These are phyloP conservation scores for Ambrosia trifida DNA, from an alignment of 129 eudicot genomes.

Conservation along the genomic window DNA sequence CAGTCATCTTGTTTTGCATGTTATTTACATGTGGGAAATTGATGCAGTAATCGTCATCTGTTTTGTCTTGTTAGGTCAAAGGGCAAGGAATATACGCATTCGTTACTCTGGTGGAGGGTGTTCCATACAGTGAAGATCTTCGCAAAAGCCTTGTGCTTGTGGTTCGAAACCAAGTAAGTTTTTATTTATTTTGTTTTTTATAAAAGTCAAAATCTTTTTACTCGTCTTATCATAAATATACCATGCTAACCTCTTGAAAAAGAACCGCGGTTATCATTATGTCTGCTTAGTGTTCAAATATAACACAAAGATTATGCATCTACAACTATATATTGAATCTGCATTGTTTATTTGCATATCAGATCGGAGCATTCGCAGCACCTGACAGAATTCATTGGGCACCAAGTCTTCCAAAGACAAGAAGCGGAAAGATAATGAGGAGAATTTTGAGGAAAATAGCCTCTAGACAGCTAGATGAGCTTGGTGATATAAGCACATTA, in stretches of 20 bases:
- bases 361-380: constrained; percentile 99
- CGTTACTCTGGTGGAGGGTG: constrained; percentile 87
- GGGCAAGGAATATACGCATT: constrained; percentile 99
- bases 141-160: constrained; percentile 69
- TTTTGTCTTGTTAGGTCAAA: constrained; percentile 58
- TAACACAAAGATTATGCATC: neutral
- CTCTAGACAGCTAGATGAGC: constrained; percentile 81
- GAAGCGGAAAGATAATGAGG: constrained; percentile 99
- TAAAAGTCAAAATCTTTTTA: neutral
- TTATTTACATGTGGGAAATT: neutral
- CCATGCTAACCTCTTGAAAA: neutral
- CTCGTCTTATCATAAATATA: neutral
- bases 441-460: constrained; percentile 94
- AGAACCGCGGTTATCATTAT: neutral
- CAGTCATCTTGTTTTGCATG: constrained; percentile 2
- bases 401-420: constrained; percentile 93
- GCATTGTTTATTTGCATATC: constrained; percentile 20
- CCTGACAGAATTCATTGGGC: constrained; percentile 99
- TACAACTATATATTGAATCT: constrained; percentile 1
- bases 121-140: constrained; percentile 92
- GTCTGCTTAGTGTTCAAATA: constrained; percentile 5
- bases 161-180: constrained; percentile 77
- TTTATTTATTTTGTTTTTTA: neutral
- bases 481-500: constrained; percentile 92
- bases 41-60: constrained; percentile 10